Evolutionary conservation across 2,329 filamentous ascomycete species (phyloP), one percentile per base, ranked within the genome.

Genomic region (Nectriaceae sp.): DNA sequence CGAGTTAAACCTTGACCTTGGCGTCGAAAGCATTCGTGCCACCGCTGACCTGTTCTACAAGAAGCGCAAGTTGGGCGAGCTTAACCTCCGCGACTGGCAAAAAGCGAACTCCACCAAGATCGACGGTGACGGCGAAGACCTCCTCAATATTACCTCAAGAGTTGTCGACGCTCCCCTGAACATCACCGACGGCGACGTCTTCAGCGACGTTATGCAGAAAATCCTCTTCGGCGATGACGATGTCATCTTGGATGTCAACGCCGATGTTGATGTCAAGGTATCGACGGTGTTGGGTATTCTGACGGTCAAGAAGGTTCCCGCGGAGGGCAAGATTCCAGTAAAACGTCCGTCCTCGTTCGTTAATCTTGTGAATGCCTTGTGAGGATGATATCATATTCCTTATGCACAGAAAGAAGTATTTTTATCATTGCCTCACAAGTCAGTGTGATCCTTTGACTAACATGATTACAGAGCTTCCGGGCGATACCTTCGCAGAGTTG

Each of bases 41-140:
- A 80, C 82, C 45, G 87, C 91, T 4, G 84, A 96, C 64, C 85
- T 97, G 3, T 89, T 83, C 58, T 97, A 96, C 70, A 76, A 89
- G 55, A 78, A 78, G 21, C 77, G 84, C 44, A 89, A 93, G 66
- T 82, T 99, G 50, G 94, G 94, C 31, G 81, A 87, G 46, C 78
- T 99, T 21, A 83, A 94, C 63, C 66, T 99, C 43, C 73, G 78
- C 31, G 78, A 91, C 60, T 97, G 93, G 93, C 90, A 96, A 65
- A 71, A 80, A 21, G 89, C 93, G 37, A 90, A 88, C 63, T 96
- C 92, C 10, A 89, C 82, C n/a, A 82, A 83, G 55, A 70, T 89
- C 3, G 75, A 83, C 29, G 58, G 60, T 18, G 70, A 80, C 33
- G 78, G 84, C 5, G 79, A 82, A 13, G 78, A 84, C 1, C 74